Percentiles rank a stretch among this genome's conserved stretches.
These are phyloP conservation scores for Colletotrichum theobromicola DNA, from an alignment of 2,329 filamentous ascomycete species.

Conservation along the genomic window DNA sequence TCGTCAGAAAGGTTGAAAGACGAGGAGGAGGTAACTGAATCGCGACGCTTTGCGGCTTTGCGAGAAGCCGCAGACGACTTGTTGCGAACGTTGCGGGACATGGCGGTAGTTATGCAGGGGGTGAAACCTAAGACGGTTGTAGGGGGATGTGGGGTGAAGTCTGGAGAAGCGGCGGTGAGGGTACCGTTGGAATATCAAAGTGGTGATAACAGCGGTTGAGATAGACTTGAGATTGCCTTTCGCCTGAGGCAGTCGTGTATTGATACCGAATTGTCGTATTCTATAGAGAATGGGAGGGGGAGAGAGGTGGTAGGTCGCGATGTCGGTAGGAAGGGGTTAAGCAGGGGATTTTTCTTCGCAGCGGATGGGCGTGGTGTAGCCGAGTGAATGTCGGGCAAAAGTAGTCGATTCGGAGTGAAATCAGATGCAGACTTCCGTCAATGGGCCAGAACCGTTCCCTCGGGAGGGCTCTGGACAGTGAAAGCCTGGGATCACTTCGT, in stretches of 20 bases:
- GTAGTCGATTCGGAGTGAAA: conserved; percentile 10
- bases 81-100: conserved; percentile 60
- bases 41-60: conserved; percentile 53
- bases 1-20: conserved; percentile 69
- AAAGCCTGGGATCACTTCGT: conserved; percentile 68
- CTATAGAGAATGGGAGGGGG: not conserved
- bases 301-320: not conserved
- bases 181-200: not conserved
- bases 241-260: not conserved
- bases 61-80: conserved; percentile 48
- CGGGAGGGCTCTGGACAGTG: conserved; percentile 43
- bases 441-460: conserved; percentile 37
- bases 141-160: conserved; percentile 23
- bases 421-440: conserved; percentile 44
- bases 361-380: conserved; percentile 13
- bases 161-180: not conserved
- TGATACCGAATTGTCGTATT: not conserved
- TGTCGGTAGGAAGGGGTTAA: not conserved
- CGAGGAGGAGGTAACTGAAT: conserved; percentile 59
- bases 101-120: conserved; percentile 32
- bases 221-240: not conserved
- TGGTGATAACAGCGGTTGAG: not conserved
- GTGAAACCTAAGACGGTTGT: conserved; percentile 6
- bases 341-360: not conserved
- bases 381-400: conserved; percentile 11